Percentiles rank a stretch among this genome's conserved stretches.
These are phyloP conservation scores for Macadamia integrifolia DNA, from an alignment of 164 flowering plant species.

Conservation along the genomic window DNA sequence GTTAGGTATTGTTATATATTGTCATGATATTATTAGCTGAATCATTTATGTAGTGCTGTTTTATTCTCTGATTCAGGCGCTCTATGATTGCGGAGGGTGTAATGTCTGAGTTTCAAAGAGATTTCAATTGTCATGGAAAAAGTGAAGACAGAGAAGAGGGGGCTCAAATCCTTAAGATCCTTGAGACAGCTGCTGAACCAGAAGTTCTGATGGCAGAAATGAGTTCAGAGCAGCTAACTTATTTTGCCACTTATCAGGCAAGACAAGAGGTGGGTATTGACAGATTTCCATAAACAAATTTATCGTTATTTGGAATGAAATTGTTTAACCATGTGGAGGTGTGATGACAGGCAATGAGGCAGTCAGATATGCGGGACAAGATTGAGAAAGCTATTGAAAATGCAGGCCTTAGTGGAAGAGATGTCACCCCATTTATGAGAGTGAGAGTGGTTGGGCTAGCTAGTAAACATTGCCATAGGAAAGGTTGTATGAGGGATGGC, in stretches of 20 bases:
- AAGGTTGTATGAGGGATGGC: slow-evolving; percentile 37
- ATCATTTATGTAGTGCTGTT: background rate
- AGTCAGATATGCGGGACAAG: slow-evolving; percentile 49
- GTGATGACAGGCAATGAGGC: slow-evolving; percentile 51
- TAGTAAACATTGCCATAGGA: slow-evolving; percentile 23
- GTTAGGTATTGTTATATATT: background rate
- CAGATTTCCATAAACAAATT: slow-evolving; percentile 9
- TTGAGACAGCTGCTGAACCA: slow-evolving; percentile 88
- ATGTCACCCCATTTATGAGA: slow-evolving; percentile 81
- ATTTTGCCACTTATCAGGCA: slow-evolving; percentile 58
- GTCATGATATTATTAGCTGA: background rate
- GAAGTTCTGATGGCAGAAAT: slow-evolving; percentile 88
- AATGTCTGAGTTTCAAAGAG: slow-evolving; percentile 50
- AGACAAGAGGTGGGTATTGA: slow-evolving; percentile 60
- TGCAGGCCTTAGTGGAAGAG: slow-evolving; percentile 64
- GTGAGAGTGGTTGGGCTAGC: slow-evolving; percentile 71
- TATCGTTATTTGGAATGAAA: slow-evolving; percentile 4
- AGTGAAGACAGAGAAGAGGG: slow-evolving; percentile 79
- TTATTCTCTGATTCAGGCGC: slow-evolving; percentile 37
- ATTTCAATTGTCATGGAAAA: slow-evolving; percentile 15
- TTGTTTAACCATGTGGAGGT: slow-evolving; percentile 9
- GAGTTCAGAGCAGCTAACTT: slow-evolving; percentile 68
- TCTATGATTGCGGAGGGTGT: slow-evolving; percentile 53
- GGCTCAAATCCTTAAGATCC: slow-evolving; percentile 60
- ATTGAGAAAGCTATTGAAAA: slow-evolving; percentile 63